These are phyloP conservation scores for Penicillium longicatenatum DNA, from an alignment of 495 filamentous ascomycete species.

Conservation along the genomic window DNA sequence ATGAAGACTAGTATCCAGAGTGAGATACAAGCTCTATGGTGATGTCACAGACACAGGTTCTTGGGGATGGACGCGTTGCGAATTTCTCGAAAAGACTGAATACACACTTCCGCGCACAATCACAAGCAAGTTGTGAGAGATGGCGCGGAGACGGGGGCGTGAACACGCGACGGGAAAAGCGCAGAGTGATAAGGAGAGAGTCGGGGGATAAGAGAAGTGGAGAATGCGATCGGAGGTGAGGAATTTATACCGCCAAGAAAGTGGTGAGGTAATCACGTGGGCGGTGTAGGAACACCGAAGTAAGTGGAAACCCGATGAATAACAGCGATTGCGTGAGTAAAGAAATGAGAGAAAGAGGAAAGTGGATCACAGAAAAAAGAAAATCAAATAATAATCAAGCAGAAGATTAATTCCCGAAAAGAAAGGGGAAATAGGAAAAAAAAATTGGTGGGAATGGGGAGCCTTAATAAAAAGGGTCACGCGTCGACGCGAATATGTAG, in stretches of 20 bases:
- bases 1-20: slow-evolving; percentile 33
- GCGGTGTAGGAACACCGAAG: slow-evolving; percentile 19
- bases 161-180: slow-evolving; percentile 11
- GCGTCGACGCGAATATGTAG: slow-evolving; percentile 13
- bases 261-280: slow-evolving; percentile 43
- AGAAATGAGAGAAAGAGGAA: slow-evolving; percentile 3
- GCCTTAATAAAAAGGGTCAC: slow-evolving; percentile 4
- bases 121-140: slow-evolving; percentile 10
- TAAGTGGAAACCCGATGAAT: neutral
- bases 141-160: slow-evolving; percentile 12
- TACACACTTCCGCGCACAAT: slow-evolving; percentile 23
- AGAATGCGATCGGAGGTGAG: slow-evolving; percentile 48
- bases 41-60: slow-evolving; percentile 8
- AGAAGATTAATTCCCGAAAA: slow-evolving; percentile 13
- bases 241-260: slow-evolving; percentile 53
- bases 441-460: slow-evolving; percentile 18
- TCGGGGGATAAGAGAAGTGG: slow-evolving; percentile 41
- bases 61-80: slow-evolving; percentile 4
- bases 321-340: neutral
- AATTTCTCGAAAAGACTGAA: slow-evolving; percentile 17
- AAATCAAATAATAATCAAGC: slow-evolving; percentile 16
- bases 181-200: slow-evolving; percentile 13
- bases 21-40: slow-evolving; percentile 4
- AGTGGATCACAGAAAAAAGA: slow-evolving; percentile 10
- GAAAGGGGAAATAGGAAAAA: slow-evolving; percentile 20